These are phyloP conservation scores for Aspergillus amoenus DNA, from an alignment of 2,329 filamentous ascomycete genomes.

Conservation along the genomic window DNA sequence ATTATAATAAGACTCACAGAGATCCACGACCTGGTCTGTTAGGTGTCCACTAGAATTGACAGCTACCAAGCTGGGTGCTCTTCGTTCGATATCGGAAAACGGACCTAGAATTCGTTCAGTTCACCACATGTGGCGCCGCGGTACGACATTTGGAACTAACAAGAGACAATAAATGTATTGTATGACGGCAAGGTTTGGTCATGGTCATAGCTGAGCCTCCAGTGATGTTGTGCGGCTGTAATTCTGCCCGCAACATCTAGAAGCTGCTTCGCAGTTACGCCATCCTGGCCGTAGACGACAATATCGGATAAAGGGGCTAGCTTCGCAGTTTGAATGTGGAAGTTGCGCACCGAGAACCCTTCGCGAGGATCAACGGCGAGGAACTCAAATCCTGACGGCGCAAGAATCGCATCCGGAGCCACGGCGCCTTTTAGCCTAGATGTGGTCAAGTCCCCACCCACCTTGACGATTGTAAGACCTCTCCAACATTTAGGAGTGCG, in stretches of 20 bases:
- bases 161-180: constrained; percentile 77
- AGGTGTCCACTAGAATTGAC: constrained; percentile 69
- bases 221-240: constrained; percentile 72
- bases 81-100: constrained; percentile 70
- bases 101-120: constrained; percentile 49
- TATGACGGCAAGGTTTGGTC: constrained; percentile 63
- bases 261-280: constrained; percentile 61
- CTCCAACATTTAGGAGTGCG: constrained; percentile 75
- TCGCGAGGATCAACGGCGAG: constrained; percentile 81
- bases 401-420: constrained; percentile 75
- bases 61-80: constrained; percentile 69
- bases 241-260: constrained; percentile 64
- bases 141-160: constrained; percentile 35
- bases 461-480: constrained; percentile 82
- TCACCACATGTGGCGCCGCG: background rate
- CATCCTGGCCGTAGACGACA: constrained; percentile 81
- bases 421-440: constrained; percentile 86
- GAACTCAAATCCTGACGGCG: constrained; percentile 61
- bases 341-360: constrained; percentile 94
- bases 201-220: constrained; percentile 65
- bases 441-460: constrained; percentile 72
- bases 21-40: constrained; percentile 80
- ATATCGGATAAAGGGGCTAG: constrained; percentile 86
- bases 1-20: constrained; percentile 56
- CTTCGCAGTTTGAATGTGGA: constrained; percentile 93